phyloP scores from a whole-genome alignment of 345 rosid species.

The Raphanus sativus region DNA sequence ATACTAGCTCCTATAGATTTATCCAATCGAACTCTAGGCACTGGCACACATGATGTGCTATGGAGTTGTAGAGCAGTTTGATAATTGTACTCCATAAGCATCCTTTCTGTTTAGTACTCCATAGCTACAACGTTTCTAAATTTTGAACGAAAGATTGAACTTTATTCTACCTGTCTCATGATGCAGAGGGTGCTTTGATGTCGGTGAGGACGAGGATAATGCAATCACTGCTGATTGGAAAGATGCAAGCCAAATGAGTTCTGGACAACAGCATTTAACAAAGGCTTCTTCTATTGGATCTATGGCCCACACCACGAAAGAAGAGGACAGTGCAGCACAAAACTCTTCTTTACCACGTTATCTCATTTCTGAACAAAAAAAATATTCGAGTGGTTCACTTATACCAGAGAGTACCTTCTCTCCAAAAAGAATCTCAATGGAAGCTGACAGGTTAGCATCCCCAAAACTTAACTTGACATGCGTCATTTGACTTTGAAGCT shows the following conservation, averaged over 20 bases:
- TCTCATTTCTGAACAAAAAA: conserved; percentile 49
- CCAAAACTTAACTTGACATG: conserved; percentile 17
- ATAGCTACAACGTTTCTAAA: neutral
- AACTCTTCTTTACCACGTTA: conserved; percentile 51
- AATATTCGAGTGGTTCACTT: conserved; percentile 60
- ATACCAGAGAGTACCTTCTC: conserved; percentile 51
- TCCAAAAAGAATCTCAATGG: conserved; percentile 51
- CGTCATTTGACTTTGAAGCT: conserved; percentile 22
- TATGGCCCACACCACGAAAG: conserved; percentile 44
- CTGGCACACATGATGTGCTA: neutral
- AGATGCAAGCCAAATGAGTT: conserved; percentile 43
- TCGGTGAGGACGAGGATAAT: conserved; percentile 62
- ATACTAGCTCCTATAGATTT: neutral
- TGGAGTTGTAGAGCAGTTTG: conserved; percentile 10
- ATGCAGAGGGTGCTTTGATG: conserved; percentile 88
- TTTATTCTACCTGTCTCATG: conserved; percentile 15
- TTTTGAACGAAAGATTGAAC: neutral
- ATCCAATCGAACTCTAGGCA: conserved; percentile 6
- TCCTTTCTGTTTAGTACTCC: neutral
- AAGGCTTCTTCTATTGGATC: conserved; percentile 46
- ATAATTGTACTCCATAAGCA: conserved; percentile 7
- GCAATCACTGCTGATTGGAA: conserved; percentile 61
- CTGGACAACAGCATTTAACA: conserved; percentile 47
- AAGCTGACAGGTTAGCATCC: conserved; percentile 65
- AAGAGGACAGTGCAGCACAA: conserved; percentile 51